Evolutionary conservation across 2,329 filamentous ascomycete species (phyloP), one percentile per base, ranked within the genome.

Genomic region (Gremmenia infestans): DNA sequence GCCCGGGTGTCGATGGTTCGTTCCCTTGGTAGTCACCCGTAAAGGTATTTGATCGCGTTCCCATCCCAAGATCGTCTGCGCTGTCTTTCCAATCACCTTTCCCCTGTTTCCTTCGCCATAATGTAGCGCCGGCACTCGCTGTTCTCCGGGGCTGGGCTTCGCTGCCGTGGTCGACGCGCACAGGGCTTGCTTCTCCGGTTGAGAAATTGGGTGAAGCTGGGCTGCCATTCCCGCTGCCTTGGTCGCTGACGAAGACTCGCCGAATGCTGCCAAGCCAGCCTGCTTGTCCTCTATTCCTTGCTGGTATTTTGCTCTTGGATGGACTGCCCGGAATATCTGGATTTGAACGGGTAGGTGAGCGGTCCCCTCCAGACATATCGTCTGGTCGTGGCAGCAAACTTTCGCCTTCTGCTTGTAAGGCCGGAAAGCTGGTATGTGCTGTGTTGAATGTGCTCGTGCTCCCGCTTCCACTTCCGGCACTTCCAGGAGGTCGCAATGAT

Each of bases 241-340:
- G 48, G 1, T 57, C 52, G 3, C 53, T 43, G n/a, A 43, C 58
- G 32, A 70, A 67, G 1, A 64, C 69, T 48, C 60, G 56, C 5
- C 82, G 78, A 19, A 91, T 70, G 48, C 83, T 88, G 22, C 87
- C 87, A 11, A 91, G 74, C 84, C 86, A 89, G 72, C 43, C 61
- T 23, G 57, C 56, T 53, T 59, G 57, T 40, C 60, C 48, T 9
- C 59, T 52, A 49, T 55, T 59, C 19, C 59, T 54, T 4, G 63
- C 14, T 23, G 45, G 36, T 5, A 77, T 73, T 66, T 82, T 85
- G 12, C 65, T 72, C 72, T 85, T 79, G 67, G 81, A 82, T 19
- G 85, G 77, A 51, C 80, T 82, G 0, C 80, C 76, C 1, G 79
- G 75, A 7, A 47, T 48, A 4, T 60, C 53, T 8, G 49, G 32